A percentile compares a stretch with the other conserved stretches of the same genome.
These are phyloP conservation scores for Rachicladosporium sp. DNA, from an alignment of 2,329 filamentous ascomycete species.

Conservation along the genomic window DNA sequence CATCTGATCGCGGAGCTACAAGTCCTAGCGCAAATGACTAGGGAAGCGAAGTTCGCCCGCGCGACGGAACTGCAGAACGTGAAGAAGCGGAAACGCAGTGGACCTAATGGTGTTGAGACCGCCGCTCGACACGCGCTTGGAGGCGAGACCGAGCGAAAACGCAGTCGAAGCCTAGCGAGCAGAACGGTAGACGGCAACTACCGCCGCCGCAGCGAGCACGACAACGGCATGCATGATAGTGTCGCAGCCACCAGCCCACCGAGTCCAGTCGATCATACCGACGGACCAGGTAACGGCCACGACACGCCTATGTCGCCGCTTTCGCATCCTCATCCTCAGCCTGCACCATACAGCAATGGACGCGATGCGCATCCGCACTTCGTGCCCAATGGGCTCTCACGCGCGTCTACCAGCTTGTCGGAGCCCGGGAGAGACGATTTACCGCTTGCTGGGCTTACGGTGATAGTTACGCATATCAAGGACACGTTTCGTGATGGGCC, in stretches of 20 bases:
- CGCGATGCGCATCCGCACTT: background rate
- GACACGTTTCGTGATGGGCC: constrained; percentile 66
- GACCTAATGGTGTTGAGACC: constrained; percentile 26
- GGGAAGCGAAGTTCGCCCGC: constrained; percentile 29
- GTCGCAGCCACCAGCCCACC: constrained; percentile 1
- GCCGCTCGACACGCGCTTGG: constrained; percentile 10
- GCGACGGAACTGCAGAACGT: constrained; percentile 31
- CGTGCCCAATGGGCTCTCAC: constrained; percentile 2
- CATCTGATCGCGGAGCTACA: constrained; percentile 71
- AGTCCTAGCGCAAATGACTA: constrained; percentile 58
- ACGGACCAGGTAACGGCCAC: background rate
- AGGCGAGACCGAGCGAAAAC: constrained; percentile 18
- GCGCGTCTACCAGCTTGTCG: background rate
- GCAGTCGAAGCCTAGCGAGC: constrained; percentile 20
- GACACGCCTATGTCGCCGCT: constrained; percentile 13
- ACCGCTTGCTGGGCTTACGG: constrained; percentile 58
- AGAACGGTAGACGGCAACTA: constrained; percentile 8
- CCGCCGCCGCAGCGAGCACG: constrained; percentile 15
- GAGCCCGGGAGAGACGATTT: too few species aligned
- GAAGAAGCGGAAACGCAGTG: constrained; percentile 52
- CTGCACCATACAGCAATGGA: background rate
- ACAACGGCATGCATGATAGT: constrained; percentile 8
- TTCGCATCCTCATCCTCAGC: constrained; percentile 3
- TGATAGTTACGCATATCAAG: constrained; percentile 91
- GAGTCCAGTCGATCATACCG: constrained; percentile 7